Conservation (phyloP, 2,329 filamentous ascomycete genomes). For the Phyllosticta citrichinensis region DNA sequence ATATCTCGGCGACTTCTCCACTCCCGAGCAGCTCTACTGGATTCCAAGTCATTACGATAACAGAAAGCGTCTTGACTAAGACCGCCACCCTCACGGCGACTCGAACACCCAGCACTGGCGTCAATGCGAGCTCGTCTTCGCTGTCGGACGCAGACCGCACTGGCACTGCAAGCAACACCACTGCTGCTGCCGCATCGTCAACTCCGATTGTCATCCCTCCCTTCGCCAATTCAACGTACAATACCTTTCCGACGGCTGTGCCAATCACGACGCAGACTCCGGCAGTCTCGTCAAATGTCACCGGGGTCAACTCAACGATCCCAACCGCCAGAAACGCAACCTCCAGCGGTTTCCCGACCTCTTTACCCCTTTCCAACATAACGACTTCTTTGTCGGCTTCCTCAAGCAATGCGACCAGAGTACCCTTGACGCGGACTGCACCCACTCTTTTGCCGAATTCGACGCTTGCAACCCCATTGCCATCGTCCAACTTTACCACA, state of each 20-base stretch:
- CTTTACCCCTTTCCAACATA: not conserved
- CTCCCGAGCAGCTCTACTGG: not conserved
- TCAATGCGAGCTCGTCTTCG: not conserved
- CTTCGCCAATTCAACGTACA: not conserved
- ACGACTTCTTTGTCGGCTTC: not conserved
- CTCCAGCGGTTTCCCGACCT: not conserved
- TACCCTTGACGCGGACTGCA: not conserved
- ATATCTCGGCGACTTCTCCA: not conserved
- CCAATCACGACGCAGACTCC: not conserved
- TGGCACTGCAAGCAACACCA: not conserved
- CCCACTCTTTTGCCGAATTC: not conserved
- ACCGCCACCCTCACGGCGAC: not conserved
- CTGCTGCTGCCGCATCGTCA: not conserved
- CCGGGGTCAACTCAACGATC: not conserved
- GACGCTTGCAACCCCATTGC: not conserved
- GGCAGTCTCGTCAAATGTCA: not conserved
- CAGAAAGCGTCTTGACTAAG: not conserved
- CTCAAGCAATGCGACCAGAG: not conserved
- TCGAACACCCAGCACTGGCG: not conserved
- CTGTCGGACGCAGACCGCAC: not conserved
- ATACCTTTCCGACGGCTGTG: not conserved
- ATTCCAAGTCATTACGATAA: not conserved
- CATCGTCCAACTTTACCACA: not conserved
- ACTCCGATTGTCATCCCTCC: not conserved
- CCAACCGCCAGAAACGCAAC: not conserved